Conservation (phyloP, 78 protist genomes). For the Kipferlia bialata region DNA sequence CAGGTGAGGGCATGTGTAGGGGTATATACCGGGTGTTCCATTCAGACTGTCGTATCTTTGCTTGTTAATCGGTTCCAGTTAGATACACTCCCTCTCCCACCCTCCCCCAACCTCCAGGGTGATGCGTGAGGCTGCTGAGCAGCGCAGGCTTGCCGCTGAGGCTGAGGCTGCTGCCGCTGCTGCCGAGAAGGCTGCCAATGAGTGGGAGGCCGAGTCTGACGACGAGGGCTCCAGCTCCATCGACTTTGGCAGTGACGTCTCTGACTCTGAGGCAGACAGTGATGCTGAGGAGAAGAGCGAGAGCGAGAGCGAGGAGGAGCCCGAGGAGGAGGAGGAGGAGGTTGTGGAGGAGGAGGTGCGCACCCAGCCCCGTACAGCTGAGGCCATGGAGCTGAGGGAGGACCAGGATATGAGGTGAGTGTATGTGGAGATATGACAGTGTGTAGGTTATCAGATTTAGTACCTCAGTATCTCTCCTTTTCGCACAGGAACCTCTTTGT, state of each 20-base stretch:
- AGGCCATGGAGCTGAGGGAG: conserved; percentile 10
- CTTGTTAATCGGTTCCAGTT: no score
- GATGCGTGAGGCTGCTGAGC: no score
- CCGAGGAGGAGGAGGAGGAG: conserved; percentile 1
- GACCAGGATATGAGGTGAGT: not conserved
- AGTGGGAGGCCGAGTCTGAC: conserved; percentile 6
- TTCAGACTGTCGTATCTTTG: no score
- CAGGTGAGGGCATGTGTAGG: no score
- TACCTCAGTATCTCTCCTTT: no score
- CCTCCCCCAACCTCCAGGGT: not conserved
- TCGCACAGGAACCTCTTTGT: not conserved
- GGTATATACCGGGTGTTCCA: no score
- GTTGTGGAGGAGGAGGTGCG: not conserved
- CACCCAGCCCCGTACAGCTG: not conserved
- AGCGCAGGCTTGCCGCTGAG: not conserved
- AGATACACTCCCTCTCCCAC: no score
- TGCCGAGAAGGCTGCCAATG: not conserved
- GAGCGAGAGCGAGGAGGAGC: conserved; percentile 3
- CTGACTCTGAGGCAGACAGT: not conserved
- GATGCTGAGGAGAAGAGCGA: not conserved
- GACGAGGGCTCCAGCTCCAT: not conserved
- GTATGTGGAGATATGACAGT: not conserved
- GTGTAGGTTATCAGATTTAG: not conserved
- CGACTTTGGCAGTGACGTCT: not conserved
- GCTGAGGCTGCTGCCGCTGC: not conserved